Evolutionary conservation across 768 basidiomycete genomes (phyloP), one percentile per base, ranked within the genome.

Genomic region (Russula vinacea): DNA sequence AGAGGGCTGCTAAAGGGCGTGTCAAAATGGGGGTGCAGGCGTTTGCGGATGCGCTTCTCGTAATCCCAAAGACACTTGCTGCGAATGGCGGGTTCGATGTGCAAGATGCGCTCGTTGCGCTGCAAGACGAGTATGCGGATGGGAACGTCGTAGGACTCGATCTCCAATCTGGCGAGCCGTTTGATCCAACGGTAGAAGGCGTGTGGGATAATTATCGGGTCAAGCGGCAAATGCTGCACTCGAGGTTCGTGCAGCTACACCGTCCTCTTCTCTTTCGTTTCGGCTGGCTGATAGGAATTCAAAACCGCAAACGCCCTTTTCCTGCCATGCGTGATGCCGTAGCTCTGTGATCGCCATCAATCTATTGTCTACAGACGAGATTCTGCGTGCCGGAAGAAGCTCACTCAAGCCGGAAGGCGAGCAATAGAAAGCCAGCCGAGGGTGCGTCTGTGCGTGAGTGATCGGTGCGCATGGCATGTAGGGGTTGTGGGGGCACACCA

Each of bases 161-260:
- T 76, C 79, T 99, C 42, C 80, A 93, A 73, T 90, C 94, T 19
- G 97, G 97, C 57, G 94, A 97, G 75, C 94, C 96, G 1, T 90
- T 96, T 72, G 96, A 99, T 72, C 97, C 97, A 24, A 92, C 92
- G 11, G 87, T 92, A 6, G 90, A 94, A 73, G 97, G 97, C 42
- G 87, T 99, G 32, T 99, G 95, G 95, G 97, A 99, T 74, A 98
- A 98, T 78, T 98, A 97, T 74, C 82, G 97, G 68, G 97, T 99
- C 65, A 99, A 99, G 81, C 82, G 96, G 65, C 97, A 99, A 74
- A 97, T 99, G 94, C 78, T 99, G 52, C 95, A 98, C 73, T 96
- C 94, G 72, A 92, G 92, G 94, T 94, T 70, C 73, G 86, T 78
- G 32, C 45, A 32, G 49, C 11, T 5, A 35, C 11, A 47, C 22